These are phyloP conservation scores for Chamaecyparis obtusa DNA, from an alignment of 75 land plant genomes.

Conservation along the genomic window DNA sequence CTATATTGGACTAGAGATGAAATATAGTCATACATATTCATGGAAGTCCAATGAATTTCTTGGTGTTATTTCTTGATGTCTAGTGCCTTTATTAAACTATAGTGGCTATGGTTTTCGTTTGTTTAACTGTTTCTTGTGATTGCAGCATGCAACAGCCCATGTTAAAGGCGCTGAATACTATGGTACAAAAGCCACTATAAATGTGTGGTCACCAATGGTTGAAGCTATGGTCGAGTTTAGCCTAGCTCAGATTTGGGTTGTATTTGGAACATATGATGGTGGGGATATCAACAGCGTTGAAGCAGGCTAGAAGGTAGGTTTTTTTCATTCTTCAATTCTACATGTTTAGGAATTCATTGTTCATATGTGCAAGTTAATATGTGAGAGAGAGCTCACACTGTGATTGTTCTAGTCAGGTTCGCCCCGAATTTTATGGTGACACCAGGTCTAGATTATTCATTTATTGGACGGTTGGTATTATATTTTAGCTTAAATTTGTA, in stretches of 20 bases:
- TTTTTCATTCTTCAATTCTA: background rate
- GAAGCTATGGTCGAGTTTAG: conserved; percentile 83
- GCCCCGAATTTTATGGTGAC: conserved; percentile 78
- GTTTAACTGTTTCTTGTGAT: background rate
- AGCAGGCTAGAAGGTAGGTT: conserved; percentile 95
- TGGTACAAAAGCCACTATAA: conserved; percentile 86
- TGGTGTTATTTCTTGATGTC: background rate
- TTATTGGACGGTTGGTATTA: conserved; percentile 75
- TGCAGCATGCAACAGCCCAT: conserved; percentile 86
- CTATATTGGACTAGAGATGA: background rate
- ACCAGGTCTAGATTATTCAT: conserved; percentile 73
- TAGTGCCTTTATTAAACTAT: no score
- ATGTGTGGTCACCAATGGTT: conserved; percentile 89
- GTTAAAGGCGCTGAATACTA: conserved; percentile 50
- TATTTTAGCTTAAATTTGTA: background rate
- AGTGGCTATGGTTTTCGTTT: background rate
- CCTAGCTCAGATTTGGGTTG: conserved; percentile 90
- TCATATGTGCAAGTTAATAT: background rate
- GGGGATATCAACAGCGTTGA: conserved; percentile 95
- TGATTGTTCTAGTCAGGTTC: conserved; percentile 80
- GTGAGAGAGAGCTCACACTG: conserved; percentile 29
- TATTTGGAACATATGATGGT: conserved; percentile 85
- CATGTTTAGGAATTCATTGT: background rate
- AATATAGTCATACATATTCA: no score
- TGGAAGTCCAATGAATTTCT: no score